Percentiles rank a stretch among this genome's conserved stretches.
Conservation (phyloP, 2,329 filamentous ascomycete genomes). For the Cadophora luteo-olivacea region DNA sequence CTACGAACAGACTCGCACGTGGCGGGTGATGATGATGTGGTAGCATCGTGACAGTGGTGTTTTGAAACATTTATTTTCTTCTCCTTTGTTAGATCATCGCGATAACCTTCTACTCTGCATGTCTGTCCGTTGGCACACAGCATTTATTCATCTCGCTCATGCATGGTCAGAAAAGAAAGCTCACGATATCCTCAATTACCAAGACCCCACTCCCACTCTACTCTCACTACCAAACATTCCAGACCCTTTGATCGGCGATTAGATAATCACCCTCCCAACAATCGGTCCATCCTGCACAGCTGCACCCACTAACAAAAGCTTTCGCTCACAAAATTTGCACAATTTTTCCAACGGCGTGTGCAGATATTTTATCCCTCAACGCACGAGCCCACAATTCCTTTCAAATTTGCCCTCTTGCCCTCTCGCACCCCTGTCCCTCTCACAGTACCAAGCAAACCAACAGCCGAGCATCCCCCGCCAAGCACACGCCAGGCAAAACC, state of each 20-base stretch:
- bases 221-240: neutral
- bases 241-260: neutral
- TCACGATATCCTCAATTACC: constrained; percentile 1
- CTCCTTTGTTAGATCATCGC: neutral
- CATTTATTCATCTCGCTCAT: neutral
- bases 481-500: neutral
- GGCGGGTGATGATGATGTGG: neutral
- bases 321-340: neutral
- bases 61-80: neutral
- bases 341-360: neutral
- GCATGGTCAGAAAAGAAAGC: neutral
- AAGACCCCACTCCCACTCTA: neutral
- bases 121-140: neutral
- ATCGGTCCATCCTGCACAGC: neutral
- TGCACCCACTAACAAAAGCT: neutral
- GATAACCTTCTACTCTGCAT: neutral
- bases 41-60: neutral
- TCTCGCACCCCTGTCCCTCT: neutral
- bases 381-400: constrained; percentile 1
- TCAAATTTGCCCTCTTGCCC: neutral
- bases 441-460: neutral
- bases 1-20: neutral
- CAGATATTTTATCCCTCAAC: constrained; percentile 8
- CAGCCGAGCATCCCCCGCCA: neutral
- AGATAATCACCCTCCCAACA: constrained; percentile 12